phyloP scores from a whole-genome alignment of 768 basidiomycete genomes.

The Krasilnikovozyma curviuscula region DNA sequence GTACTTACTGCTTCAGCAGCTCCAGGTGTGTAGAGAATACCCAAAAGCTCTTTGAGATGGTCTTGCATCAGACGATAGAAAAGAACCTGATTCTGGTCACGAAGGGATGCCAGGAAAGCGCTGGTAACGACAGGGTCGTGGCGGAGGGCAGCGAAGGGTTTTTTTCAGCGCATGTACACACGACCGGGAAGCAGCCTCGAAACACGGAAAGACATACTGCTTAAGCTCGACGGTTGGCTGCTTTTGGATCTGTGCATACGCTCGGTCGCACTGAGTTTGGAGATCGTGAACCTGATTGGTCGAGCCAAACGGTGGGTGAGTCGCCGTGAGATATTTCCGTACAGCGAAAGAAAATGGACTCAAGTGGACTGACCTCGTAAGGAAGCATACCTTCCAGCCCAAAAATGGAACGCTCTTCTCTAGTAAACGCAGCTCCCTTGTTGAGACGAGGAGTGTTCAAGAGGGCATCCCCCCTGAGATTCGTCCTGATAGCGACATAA shows the following conservation, averaged over 20 bases:
- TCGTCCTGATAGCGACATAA: slow-evolving; percentile 4
- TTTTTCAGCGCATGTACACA: background rate
- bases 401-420: slow-evolving; percentile 47
- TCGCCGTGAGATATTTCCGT: background rate
- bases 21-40: slow-evolving; percentile 46
- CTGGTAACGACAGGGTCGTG: background rate
- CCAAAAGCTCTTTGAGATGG: slow-evolving; percentile 43
- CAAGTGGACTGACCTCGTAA: slow-evolving; percentile 24
- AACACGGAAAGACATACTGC: slow-evolving; percentile 3
- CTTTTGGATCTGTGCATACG: slow-evolving; percentile 40
- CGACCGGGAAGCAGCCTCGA: background rate
- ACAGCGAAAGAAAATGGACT: background rate
- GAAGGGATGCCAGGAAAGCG: slow-evolving; percentile 28
- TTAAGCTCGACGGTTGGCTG: slow-evolving; percentile 17
- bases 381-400: slow-evolving; percentile 32
- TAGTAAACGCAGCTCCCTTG: slow-evolving; percentile 61
- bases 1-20: slow-evolving; percentile 41
- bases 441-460: slow-evolving; percentile 50
- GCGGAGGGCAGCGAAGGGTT: slow-evolving; percentile 3
- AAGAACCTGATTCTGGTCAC: slow-evolving; percentile 59
- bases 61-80: slow-evolving; percentile 49
- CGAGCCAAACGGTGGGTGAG: background rate
- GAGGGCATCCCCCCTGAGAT: slow-evolving; percentile 42
- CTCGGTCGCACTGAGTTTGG: slow-evolving; percentile 42
- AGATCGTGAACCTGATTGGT: slow-evolving; percentile 10